Percentiles rank a stretch among this genome's conserved stretches.
Conservation (phyloP, 345 rosid genomes). For the Abelmoschus esculentus region DNA sequence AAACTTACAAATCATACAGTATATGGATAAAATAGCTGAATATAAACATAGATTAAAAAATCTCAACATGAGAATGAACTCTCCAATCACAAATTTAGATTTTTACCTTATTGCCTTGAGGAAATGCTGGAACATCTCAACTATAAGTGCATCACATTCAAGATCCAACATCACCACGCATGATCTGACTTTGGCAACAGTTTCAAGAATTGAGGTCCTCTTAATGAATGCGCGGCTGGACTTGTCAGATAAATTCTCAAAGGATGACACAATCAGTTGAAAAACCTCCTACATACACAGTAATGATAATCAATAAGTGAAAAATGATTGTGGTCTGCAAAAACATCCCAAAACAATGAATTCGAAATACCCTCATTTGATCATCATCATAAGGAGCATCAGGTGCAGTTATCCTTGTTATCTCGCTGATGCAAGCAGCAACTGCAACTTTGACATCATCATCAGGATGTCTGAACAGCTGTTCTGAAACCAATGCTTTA, state of each 20-base stretch:
- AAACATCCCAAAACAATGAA: too few relatives aligned
- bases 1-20: too few relatives aligned
- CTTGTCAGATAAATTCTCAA: conserved; percentile 61
- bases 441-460: conserved; percentile 79
- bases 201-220: conserved; percentile 80
- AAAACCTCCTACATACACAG: conserved; percentile 60
- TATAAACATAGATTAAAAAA: too few relatives aligned
- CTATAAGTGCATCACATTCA: conserved; percentile 49
- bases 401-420: conserved; percentile 95
- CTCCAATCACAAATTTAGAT: too few relatives aligned
- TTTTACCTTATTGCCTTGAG: conserved; percentile 52
- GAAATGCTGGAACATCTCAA: conserved; percentile 27
- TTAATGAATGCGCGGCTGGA: conserved; percentile 62
- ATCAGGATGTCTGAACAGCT: conserved; percentile 58
- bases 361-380: conserved; percentile 37
- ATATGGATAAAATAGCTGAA: too few relatives aligned
- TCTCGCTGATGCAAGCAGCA: conserved; percentile 91
- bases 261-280: conserved; percentile 83
- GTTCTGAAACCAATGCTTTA: conserved; percentile 55
- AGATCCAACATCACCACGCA: conserved; percentile 98
- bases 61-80: too few relatives aligned
- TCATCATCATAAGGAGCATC: conserved; percentile 98
- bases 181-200: conserved; percentile 92
- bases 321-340: conserved; percentile 4
- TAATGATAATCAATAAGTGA: too few relatives aligned